Conservation (phyloP, 2,329 filamentous ascomycete genomes). For the Aspergillus sclerotialis region DNA sequence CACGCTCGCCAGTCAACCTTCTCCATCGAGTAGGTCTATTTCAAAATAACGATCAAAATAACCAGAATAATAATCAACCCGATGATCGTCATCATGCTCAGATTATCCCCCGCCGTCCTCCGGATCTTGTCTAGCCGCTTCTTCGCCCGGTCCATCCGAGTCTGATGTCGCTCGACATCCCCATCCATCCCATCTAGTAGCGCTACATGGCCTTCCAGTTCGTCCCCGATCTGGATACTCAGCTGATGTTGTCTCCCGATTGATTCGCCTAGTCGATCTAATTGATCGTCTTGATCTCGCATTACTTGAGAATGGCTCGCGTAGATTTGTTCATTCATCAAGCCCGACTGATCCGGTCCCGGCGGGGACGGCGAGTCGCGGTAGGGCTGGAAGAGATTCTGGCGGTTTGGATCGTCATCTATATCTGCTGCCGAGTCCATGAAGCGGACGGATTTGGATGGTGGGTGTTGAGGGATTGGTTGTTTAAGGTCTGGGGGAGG, state of each 20-base stretch:
- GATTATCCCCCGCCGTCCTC: slow-evolving; percentile 71
- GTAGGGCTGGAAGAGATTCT: slow-evolving; percentile 53
- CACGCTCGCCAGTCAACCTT: slow-evolving; percentile 31
- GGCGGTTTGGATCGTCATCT: slow-evolving; percentile 49
- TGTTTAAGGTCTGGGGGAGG: slow-evolving; percentile 35
- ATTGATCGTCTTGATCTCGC: slow-evolving; percentile 83
- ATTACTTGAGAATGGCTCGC: slow-evolving; percentile 74
- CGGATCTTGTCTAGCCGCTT: slow-evolving; percentile 65
- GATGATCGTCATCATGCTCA: slow-evolving; percentile 77
- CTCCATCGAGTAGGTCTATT: too few species aligned
- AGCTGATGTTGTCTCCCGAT: slow-evolving; percentile 87
- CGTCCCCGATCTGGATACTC: slow-evolving; percentile 91
- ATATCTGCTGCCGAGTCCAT: slow-evolving; percentile 49
- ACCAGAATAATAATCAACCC: slow-evolving; percentile 75
- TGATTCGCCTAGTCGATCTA: slow-evolving; percentile 78
- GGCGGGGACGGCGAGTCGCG: slow-evolving; percentile 51
- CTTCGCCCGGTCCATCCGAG: slow-evolving; percentile 67
- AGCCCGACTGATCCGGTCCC: slow-evolving; percentile 43
- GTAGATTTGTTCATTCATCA: slow-evolving; percentile 82
- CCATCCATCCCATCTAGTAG: slow-evolving; percentile 86
- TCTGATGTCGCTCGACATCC: slow-evolving; percentile 72
- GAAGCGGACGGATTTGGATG: slow-evolving; percentile 77
- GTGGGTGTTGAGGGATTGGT: slow-evolving; percentile 37
- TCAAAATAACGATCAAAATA: slow-evolving; percentile 73
- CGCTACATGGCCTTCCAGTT: slow-evolving; percentile 82